Conservation (phyloP, 257 asterid species). For the Salvia rosmarinus region DNA sequence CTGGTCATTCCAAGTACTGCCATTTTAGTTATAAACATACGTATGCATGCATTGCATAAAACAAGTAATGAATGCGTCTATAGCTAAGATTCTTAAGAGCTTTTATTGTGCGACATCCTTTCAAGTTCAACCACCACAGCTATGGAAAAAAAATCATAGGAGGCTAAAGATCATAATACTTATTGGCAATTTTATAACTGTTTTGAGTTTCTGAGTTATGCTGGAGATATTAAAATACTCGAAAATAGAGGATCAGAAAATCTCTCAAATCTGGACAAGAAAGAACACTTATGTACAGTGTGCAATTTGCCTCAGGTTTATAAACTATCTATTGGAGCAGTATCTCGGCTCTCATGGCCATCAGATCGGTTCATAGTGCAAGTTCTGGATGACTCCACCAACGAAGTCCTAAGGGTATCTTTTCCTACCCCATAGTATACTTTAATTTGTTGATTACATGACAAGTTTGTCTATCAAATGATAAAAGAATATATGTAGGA, state of each 20-base stretch:
- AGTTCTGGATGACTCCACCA: conserved; percentile 90
- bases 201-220: neutral
- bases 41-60: conserved; percentile 1
- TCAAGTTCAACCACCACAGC: too few species aligned
- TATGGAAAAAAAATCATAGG: neutral
- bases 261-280: neutral
- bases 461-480: conserved; percentile 19
- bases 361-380: conserved; percentile 72
- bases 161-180: neutral
- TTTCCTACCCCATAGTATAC: conserved; percentile 19
- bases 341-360: conserved; percentile 79
- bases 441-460: conserved; percentile 20
- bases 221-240: neutral
- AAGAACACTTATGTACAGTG: conserved; percentile 33
- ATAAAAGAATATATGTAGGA: conserved; percentile 45
- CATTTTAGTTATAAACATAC: neutral
- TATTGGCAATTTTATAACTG: neutral
- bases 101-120: too few species aligned
- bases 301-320: conserved; percentile 61
- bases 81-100: neutral
- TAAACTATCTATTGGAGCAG: conserved; percentile 90
- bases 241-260: neutral
- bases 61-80: neutral
- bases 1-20: conserved; percentile 1
- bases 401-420: conserved; percentile 69